Conservation (phyloP, 345 rosid species). For the Fremontodendron californicum region DNA sequence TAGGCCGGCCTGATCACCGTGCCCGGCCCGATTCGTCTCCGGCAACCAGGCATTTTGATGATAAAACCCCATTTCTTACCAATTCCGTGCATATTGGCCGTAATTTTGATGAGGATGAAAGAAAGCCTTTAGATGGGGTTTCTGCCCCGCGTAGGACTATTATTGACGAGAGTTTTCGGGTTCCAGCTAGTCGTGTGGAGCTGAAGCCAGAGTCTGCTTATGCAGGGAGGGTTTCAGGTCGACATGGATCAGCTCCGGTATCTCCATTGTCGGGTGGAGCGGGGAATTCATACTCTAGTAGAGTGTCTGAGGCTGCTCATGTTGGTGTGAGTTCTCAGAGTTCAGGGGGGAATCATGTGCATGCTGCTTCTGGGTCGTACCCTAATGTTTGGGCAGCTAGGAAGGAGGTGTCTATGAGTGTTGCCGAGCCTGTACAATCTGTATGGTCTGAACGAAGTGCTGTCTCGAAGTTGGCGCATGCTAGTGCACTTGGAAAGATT, state of each 20-base stretch:
- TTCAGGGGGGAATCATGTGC: too few relatives aligned
- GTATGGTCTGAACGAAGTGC: slow-evolving; percentile 48
- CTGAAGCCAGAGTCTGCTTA: slow-evolving; percentile 36
- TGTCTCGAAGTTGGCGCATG: slow-evolving; percentile 55
- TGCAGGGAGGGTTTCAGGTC: slow-evolving; percentile 33
- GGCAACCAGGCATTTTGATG: slow-evolving; percentile 74
- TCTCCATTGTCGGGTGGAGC: slow-evolving; percentile 20
- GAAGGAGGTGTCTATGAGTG: slow-evolving; percentile 43
- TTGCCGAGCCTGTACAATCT: slow-evolving; percentile 38
- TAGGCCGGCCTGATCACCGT: slow-evolving; percentile 53
- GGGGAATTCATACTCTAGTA: slow-evolving; percentile 37
- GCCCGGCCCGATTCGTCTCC: slow-evolving; percentile 59
- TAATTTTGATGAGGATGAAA: slow-evolving; percentile 75
- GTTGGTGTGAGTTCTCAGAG: slow-evolving; percentile 23
- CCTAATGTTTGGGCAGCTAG: slow-evolving; percentile 54
- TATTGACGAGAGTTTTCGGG: slow-evolving; percentile 55
- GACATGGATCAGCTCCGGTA: slow-evolving; percentile 23
- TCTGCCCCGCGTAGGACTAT: slow-evolving; percentile 51
- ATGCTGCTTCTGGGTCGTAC: slow-evolving; percentile 31
- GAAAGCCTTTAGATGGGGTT: slow-evolving; percentile 68
- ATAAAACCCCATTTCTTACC: slow-evolving; percentile 59
- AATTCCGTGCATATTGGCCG: slow-evolving; percentile 52
- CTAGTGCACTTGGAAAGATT: slow-evolving; percentile 69
- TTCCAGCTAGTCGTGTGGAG: slow-evolving; percentile 34
- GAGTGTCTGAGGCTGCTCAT: slow-evolving; percentile 32